These are phyloP conservation scores for Hymenoscyphus fraxineus DNA, from an alignment of 2,329 filamentous ascomycete genomes.

Conservation along the genomic window DNA sequence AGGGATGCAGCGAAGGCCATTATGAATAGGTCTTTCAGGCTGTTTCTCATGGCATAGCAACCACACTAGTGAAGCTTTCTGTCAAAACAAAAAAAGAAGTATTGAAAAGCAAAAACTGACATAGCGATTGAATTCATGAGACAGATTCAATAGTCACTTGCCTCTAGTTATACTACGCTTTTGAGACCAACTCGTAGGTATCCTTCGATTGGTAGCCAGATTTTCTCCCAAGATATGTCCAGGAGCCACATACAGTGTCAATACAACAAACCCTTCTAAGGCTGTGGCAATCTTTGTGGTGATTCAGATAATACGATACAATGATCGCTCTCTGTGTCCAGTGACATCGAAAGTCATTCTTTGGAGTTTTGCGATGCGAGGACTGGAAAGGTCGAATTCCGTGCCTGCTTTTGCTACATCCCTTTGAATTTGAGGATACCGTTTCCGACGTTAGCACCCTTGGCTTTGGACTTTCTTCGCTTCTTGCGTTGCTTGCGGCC, in stretches of 20 bases:
- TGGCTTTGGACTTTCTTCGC: constrained; percentile 33
- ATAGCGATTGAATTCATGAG: neutral
- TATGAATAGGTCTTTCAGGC: neutral
- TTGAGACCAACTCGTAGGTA: neutral
- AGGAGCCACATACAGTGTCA: neutral
- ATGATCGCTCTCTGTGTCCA: neutral
- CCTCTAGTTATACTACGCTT: neutral
- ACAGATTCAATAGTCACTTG: neutral
- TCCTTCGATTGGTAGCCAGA: neutral
- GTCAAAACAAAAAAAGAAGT: neutral
- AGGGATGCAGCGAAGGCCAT: neutral
- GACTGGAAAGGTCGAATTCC: neutral
- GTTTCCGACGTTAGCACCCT: constrained; percentile 30
- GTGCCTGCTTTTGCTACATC: constrained; percentile 15
- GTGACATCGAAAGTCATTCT: neutral
- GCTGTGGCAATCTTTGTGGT: neutral
- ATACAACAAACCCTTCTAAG: neutral
- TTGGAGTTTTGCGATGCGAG: neutral
- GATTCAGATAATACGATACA: neutral
- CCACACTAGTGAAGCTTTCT: neutral
- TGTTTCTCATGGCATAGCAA: neutral
- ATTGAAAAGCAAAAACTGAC: neutral
- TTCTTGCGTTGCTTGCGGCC: constrained; percentile 28
- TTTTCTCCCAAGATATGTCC: neutral
- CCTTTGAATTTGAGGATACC: constrained; percentile 34